phyloP scores from a whole-genome alignment of 176 grass and related monocot genomes.

The Rhipidocladum racemiflorum region DNA sequence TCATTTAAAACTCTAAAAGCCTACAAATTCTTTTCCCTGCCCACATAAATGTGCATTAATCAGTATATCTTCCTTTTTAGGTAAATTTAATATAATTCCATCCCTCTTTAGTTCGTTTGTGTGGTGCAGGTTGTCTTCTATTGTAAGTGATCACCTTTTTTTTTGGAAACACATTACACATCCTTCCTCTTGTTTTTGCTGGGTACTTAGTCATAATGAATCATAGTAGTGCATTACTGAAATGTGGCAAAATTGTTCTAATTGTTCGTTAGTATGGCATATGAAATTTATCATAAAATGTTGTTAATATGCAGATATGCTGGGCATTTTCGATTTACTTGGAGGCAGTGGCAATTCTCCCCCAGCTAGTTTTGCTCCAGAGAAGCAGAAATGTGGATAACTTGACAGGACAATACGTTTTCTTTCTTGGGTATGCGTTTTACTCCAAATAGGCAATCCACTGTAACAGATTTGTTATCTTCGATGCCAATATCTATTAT shows the following conservation, averaged over 20 bases:
- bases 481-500: not conserved
- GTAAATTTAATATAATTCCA: not conserved
- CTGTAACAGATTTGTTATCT: not conserved
- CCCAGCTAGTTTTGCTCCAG: conserved; percentile 89
- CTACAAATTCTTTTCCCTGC: not conserved
- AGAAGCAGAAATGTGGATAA: conserved; percentile 97
- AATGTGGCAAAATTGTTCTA: not conserved
- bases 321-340: conserved; percentile 97
- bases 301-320: conserved; percentile 49
- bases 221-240: not conserved
- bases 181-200: not conserved
- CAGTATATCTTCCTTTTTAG: not conserved
- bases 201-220: not conserved
- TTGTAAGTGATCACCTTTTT: not conserved
- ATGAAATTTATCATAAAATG: not conserved
- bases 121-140: not conserved
- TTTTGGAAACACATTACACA: not conserved
- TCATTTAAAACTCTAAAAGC: not conserved
- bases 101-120: not conserved
- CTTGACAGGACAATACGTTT: conserved; percentile 94
- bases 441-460: not conserved
- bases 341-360: conserved; percentile 95
- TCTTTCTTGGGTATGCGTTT: conserved; percentile 77
- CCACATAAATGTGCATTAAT: not conserved
- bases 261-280: not conserved